phyloP scores from a whole-genome alignment of 108 stramenopile genomes.

The Aurantiochytrium sp. region DNA sequence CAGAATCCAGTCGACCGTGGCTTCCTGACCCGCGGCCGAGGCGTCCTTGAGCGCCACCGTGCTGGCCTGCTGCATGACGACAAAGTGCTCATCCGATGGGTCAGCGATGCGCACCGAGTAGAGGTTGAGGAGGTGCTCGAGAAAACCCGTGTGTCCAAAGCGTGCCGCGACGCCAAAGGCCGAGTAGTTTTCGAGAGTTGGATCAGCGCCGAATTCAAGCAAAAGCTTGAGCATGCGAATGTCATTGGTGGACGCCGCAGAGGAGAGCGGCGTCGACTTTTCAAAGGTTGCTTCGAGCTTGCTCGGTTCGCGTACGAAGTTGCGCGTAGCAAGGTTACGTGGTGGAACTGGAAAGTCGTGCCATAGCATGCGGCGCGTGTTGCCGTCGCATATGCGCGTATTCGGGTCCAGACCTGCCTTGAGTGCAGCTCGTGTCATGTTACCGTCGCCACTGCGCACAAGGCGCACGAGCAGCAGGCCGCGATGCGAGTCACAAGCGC shows the following conservation, averaged over 20 bases:
- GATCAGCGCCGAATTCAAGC: not conserved
- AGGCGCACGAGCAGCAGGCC: conserved; percentile 11
- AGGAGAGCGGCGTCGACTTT: not conserved
- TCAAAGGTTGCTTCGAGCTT: not conserved
- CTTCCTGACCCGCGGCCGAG: not conserved
- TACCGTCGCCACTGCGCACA: not conserved
- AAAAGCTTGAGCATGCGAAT: conserved; percentile 2
- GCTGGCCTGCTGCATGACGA: not conserved
- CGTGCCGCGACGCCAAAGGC: not conserved
- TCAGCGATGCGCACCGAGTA: not conserved
- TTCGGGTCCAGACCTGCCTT: not conserved
- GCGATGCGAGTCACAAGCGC: not conserved
- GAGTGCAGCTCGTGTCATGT: not conserved
- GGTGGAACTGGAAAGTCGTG: not conserved
- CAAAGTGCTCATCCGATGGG: not conserved
- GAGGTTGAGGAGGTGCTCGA: not conserved
- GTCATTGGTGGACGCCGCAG: not conserved
- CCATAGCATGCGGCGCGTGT: not conserved
- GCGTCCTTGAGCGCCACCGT: not conserved
- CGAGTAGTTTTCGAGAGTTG: not conserved
- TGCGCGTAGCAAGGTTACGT: not conserved
- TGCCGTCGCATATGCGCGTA: not conserved
- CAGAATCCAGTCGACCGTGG: not conserved
- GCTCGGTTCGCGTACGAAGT: not conserved
- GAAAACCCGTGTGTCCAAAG: not conserved